phyloP scores from a whole-genome alignment of 441 rosid genomes.

The Erysimum cheiri region DNA sequence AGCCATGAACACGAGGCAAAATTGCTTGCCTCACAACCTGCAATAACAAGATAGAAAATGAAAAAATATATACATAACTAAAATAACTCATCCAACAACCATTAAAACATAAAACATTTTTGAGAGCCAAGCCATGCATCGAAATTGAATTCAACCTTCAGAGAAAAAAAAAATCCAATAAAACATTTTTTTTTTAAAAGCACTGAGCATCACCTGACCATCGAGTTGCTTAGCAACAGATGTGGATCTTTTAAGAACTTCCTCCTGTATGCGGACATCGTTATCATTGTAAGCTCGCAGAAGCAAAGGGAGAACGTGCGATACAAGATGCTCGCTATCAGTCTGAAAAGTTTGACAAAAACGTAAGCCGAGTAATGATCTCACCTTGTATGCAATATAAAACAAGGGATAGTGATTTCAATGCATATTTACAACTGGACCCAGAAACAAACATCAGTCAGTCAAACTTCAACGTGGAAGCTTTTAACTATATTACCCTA shows the following conservation, averaged over 20 bases:
- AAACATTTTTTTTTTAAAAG: background rate
- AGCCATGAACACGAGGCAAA: conserved; percentile 93
- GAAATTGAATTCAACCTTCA: background rate
- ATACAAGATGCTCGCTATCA: conserved; percentile 65
- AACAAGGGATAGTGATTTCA: conserved; percentile 2
- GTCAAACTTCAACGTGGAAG: conserved; percentile 21
- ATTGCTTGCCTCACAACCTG: conserved; percentile 95
- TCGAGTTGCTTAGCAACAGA: conserved; percentile 86
- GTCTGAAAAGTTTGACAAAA: conserved; percentile 58
- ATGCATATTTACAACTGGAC: conserved; percentile 19
- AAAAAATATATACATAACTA: background rate
- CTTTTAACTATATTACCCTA: conserved; percentile 1
- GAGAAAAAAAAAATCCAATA: background rate
- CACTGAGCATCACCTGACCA: conserved; percentile 64
- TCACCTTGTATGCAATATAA: conserved; percentile 42
- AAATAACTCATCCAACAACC: conserved; percentile 14
- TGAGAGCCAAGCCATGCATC: background rate
- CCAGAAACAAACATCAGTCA: background rate
- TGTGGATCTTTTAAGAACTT: conserved; percentile 76
- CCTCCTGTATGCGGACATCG: conserved; percentile 95
- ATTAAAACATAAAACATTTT: too few relatives aligned
- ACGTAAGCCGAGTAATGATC: conserved; percentile 12
- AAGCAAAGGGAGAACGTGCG: conserved; percentile 79
- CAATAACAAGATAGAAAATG: conserved; percentile 25
- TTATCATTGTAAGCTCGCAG: conserved; percentile 89